These are phyloP conservation scores for Silene coronaria DNA, from an alignment of 179 eudicot species.

Conservation along the genomic window DNA sequence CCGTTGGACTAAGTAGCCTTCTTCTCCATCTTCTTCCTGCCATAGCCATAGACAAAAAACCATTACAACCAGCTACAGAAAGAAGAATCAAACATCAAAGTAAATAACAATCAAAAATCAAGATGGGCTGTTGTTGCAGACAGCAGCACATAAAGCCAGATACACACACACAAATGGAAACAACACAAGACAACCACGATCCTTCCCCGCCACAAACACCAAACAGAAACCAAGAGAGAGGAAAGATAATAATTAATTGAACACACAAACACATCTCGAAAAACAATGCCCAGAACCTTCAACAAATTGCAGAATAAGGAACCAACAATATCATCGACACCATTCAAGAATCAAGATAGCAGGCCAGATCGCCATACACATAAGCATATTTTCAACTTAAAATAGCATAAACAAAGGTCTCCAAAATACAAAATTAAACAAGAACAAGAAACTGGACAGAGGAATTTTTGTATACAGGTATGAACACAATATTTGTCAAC, in stretches of 20 bases:
- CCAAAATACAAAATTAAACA: background rate
- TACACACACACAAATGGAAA: background rate
- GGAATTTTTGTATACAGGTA: no score
- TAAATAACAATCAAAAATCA: background rate
- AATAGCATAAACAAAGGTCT: background rate
- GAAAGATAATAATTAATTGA: background rate
- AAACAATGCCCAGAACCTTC: background rate
- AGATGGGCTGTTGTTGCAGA: background rate
- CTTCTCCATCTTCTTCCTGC: slow-evolving; percentile 80
- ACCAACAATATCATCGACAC: background rate
- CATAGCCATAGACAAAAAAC: slow-evolving; percentile 15
- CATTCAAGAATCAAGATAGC: background rate
- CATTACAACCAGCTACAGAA: background rate
- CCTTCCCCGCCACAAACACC: background rate
- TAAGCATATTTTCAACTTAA: background rate
- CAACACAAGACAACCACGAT: background rate
- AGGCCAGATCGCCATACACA: background rate
- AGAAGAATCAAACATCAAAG: background rate
- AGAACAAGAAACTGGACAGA: no score
- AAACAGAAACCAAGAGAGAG: background rate
- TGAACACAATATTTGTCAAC: no score
- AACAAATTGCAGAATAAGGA: background rate
- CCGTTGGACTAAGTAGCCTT: slow-evolving; percentile 76
- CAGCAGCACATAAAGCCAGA: background rate
- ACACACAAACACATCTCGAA: background rate